phyloP scores from a whole-genome alignment of 495 filamentous ascomycete genomes.

The Penicillium ochrochloron region DNA sequence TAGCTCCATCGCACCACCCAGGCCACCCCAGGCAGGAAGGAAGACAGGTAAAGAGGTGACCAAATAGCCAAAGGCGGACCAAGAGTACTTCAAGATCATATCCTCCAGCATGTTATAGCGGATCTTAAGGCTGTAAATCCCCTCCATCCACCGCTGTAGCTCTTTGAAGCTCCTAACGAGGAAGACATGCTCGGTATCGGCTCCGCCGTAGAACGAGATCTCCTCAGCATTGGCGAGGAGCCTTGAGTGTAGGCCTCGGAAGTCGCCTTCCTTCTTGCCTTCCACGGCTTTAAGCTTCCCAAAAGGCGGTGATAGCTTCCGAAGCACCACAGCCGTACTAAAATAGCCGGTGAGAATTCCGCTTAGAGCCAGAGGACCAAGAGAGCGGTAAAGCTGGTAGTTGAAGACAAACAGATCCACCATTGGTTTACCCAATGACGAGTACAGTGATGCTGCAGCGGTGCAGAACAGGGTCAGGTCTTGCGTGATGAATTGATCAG shows the following conservation, averaged over 20 bases:
- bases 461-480: conserved; percentile 95
- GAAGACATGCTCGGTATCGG: conserved; percentile 89
- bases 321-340: conserved; percentile 84
- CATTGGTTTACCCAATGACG: conserved; percentile 93
- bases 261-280: conserved; percentile 91
- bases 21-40: conserved; percentile 90
- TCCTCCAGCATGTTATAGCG: conserved; percentile 99
- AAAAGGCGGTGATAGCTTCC: conserved; percentile 89
- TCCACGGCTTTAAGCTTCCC: conserved; percentile 96
- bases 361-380: conserved; percentile 85
- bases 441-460: conserved; percentile 90
- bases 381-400: conserved; percentile 90
- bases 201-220: conserved; percentile 97
- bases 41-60: conserved; percentile 92
- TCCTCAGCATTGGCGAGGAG: conserved; percentile 98
- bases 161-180: conserved; percentile 89
- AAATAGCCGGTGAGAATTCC: conserved; percentile 92
- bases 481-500: conserved; percentile 97
- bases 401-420: conserved; percentile 97
- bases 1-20: conserved; percentile 72
- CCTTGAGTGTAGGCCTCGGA: conserved; percentile 84
- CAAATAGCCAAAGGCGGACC: conserved; percentile 96
- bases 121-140: conserved; percentile 94
- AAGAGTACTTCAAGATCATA: conserved; percentile 96
- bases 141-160: conserved; percentile 92